Base-by-base conservation (phyloP, 495 filamentous ascomycete species). In the Neurospora africana region DNA sequence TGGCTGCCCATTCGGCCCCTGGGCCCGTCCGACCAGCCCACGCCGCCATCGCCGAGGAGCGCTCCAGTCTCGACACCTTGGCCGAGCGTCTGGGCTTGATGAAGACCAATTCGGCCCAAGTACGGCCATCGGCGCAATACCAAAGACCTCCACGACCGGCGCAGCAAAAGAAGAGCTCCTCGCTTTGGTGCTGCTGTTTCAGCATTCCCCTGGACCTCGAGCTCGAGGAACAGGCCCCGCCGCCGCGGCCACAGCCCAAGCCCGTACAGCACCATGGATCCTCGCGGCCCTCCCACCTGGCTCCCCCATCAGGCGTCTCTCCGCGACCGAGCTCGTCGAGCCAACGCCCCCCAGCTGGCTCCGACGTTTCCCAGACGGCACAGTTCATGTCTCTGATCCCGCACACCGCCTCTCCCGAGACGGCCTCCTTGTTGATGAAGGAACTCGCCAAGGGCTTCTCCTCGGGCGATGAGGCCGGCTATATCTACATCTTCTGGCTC, bases 401-500 rank as follows among this genome's bases (percentile, higher is more conserved):
- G 2, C 71, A 82, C 9, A 79, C 81, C 19, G 83, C 91, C 19
- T 85, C 87, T 0, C 91, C 91, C 3, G 83, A 88, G 79, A 91
- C 87, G 21, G 90, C 89, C 21, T 89, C 89, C 8, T 76, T 81
- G 27, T 85, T 94, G 36, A 85, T 92, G 47, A 83, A 87, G 38
- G 95, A 97, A 78, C 84, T 98, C 5, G 88, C 89, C 17, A 97
- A 97, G 77, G 93, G 94, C 13, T 86, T 96, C 73, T 92, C 92
- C 4, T 81, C 81, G 6, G 81, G 84, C 47, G 95, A 98, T 76
- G 92, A 96, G 67, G 86, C 92, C 61, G 95, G 95, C 43, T 99
- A 93, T 78, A 98, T 98, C 75, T 99, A 99, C 85, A 95, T 99
- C 76, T 99, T 98, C 86, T 97, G 94, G 93, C 84, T 97, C 5